phyloP scores from a whole-genome alignment of 2,329 filamentous ascomycete genomes.

The Chaetomiaceae sp. region DNA sequence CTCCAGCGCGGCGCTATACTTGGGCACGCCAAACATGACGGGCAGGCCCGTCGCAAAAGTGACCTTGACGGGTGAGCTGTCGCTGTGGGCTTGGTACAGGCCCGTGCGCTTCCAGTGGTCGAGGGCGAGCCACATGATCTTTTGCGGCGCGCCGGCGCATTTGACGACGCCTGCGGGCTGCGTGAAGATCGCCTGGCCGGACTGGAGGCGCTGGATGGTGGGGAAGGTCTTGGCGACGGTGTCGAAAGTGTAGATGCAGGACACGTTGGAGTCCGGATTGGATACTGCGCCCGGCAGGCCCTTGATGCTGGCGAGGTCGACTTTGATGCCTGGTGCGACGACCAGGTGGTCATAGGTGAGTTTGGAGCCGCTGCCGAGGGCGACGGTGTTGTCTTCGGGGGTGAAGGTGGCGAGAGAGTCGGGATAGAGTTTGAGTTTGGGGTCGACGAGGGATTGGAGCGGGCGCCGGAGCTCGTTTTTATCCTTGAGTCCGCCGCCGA shows the following conservation, averaged over 20 bases:
- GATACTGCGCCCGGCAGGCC: constrained; percentile 54
- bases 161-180: constrained; percentile 56
- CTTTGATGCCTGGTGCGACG: constrained; percentile 54
- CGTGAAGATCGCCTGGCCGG: constrained; percentile 55
- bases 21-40: constrained; percentile 57
- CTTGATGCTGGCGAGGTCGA: constrained; percentile 49
- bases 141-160: constrained; percentile 59
- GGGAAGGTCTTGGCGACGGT: constrained; percentile 50
- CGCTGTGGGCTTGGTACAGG: constrained; percentile 42
- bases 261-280: constrained; percentile 45
- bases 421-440: constrained; percentile 59
- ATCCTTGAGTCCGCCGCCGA: constrained; percentile 61
- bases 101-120: constrained; percentile 54
- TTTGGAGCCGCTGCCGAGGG: constrained; percentile 50
- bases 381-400: constrained; percentile 54
- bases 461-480: constrained; percentile 54
- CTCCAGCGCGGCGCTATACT: constrained; percentile 53
- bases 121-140: constrained; percentile 58
- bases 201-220: constrained; percentile 43
- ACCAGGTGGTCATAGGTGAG: constrained; percentile 61
- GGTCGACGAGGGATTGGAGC: constrained; percentile 48
- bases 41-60: constrained; percentile 53
- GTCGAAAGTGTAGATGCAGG: constrained; percentile 56
- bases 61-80: constrained; percentile 45
- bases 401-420: constrained; percentile 46